A percentile compares a stretch with the other conserved stretches of the same genome.
Evolutionary conservation across 106 monocot genomes (phyloP).

Genomic region (Amphibolis antarctica): DNA sequence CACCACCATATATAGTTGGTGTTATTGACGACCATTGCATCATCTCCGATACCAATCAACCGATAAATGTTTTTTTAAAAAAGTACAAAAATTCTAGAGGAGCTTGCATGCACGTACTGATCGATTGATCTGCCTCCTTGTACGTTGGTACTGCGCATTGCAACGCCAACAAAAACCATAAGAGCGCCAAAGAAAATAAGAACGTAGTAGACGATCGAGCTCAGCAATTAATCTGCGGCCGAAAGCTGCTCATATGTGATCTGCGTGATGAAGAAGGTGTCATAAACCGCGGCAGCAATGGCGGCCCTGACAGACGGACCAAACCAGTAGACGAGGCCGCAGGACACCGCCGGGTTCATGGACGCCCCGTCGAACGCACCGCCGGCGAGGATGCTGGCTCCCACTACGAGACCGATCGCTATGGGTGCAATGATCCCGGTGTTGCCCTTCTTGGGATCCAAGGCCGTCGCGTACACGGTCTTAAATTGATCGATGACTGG

Average conservation of each 20-base stretch:
- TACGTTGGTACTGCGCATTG: background rate
- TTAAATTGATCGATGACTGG: too few species aligned
- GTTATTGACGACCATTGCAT: too few species aligned
- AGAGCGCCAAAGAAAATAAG: background rate
- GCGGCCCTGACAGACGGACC: conserved; percentile 14
- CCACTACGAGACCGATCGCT: conserved; percentile 23
- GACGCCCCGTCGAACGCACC: conserved; percentile 25
- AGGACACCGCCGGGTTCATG: conserved; percentile 28
- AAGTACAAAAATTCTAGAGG: too few species aligned
- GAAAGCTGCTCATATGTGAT: conserved; percentile 16
- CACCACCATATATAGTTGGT: too few species aligned
- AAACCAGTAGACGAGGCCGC: conserved; percentile 24
- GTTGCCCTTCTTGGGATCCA: conserved; percentile 23
- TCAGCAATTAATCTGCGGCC: conserved; percentile 10
- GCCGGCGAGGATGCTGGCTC: conserved; percentile 22
- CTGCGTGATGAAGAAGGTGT: conserved; percentile 13
- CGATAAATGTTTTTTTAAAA: too few species aligned
- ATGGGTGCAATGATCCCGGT: conserved; percentile 22
- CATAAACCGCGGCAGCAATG: conserved; percentile 15
- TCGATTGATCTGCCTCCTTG: too few species aligned
- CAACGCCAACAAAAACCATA: background rate
- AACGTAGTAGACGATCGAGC: background rate
- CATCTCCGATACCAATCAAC: too few species aligned
- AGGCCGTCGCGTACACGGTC: conserved; percentile 23
- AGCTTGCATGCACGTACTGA: too few species aligned